Conservation (phyloP, 2,329 filamentous ascomycete genomes). For the Fusarium secorum region DNA sequence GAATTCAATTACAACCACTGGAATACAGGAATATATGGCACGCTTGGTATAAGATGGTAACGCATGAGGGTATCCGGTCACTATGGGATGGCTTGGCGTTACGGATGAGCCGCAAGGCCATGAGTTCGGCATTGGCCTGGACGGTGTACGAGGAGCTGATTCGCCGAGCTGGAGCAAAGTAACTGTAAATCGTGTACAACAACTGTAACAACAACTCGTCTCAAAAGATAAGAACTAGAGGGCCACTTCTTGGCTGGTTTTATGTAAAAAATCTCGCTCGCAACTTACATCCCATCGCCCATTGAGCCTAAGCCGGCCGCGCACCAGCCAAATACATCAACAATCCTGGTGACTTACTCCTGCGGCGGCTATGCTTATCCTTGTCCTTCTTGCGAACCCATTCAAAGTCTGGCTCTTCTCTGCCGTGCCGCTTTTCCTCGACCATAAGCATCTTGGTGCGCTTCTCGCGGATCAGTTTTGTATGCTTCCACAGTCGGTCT, state of each 20-base stretch:
- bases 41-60: constrained; percentile 78
- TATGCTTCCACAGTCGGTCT: constrained; percentile 76
- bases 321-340: constrained; percentile 66
- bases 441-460: constrained; percentile 57
- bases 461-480: constrained; percentile 67
- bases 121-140: constrained; percentile 96
- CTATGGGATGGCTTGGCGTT: constrained; percentile 87
- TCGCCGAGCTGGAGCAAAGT: constrained; percentile 56
- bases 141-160: constrained; percentile 96
- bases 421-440: constrained; percentile 55
- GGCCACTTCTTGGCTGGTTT: constrained; percentile 4
- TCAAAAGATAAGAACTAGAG: constrained; percentile 22
- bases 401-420: constrained; percentile 59
- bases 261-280: constrained; percentile 5
- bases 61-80: constrained; percentile 79
- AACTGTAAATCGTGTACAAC: constrained; percentile 29
- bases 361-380: constrained; percentile 57
- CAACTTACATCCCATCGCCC: neutral
- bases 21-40: constrained; percentile 84
- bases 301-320: constrained; percentile 48
- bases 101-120: constrained; percentile 87
- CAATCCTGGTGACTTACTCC: constrained; percentile 64
- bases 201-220: constrained; percentile 36
- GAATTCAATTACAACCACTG: constrained; percentile 87
- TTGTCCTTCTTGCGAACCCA: constrained; percentile 67